Conservation (phyloP, 192 early-diverging fungal genomes). For the Nowakowskiella sp. region DNA sequence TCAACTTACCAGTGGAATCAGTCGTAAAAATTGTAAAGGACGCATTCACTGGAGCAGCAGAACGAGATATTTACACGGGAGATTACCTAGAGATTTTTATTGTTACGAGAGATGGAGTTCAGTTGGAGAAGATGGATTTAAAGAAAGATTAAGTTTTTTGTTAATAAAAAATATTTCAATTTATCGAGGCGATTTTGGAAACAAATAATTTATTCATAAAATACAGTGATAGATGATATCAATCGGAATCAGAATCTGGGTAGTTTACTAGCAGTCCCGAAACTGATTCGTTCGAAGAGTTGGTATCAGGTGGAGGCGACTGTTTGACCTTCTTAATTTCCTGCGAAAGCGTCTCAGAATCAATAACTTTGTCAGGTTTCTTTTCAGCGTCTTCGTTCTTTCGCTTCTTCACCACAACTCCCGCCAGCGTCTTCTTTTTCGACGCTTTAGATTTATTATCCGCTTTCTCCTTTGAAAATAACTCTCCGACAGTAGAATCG, state of each 20-base stretch:
- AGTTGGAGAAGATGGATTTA: slow-evolving; percentile 63
- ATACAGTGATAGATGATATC: too few species aligned
- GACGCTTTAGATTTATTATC: background rate
- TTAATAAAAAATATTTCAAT: too few species aligned
- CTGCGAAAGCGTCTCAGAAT: background rate
- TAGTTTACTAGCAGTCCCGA: too few species aligned
- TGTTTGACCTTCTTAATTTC: too few species aligned
- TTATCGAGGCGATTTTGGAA: too few species aligned
- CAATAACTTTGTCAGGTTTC: background rate
- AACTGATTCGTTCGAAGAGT: too few species aligned
- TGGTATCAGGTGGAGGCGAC: too few species aligned
- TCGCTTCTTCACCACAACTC: too few species aligned
- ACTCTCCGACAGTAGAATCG: too few species aligned
- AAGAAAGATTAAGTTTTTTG: slow-evolving; percentile 94
- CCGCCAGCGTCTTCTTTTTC: background rate
- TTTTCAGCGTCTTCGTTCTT: background rate
- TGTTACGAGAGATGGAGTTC: slow-evolving; percentile 69
- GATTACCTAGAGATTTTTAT: slow-evolving; percentile 90
- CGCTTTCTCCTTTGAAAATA: too few species aligned
- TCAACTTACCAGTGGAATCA: slow-evolving; percentile 42
- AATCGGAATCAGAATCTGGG: too few species aligned
- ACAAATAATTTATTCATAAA: too few species aligned
- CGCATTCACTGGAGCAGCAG: slow-evolving; percentile 90
- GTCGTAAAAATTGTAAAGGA: slow-evolving; percentile 82
- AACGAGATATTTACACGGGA: slow-evolving; percentile 98